Evolutionary conservation across 2,329 filamentous ascomycete species (phyloP), one percentile per base, ranked within the genome.

Genomic region (Xylaria hypoxylon): DNA sequence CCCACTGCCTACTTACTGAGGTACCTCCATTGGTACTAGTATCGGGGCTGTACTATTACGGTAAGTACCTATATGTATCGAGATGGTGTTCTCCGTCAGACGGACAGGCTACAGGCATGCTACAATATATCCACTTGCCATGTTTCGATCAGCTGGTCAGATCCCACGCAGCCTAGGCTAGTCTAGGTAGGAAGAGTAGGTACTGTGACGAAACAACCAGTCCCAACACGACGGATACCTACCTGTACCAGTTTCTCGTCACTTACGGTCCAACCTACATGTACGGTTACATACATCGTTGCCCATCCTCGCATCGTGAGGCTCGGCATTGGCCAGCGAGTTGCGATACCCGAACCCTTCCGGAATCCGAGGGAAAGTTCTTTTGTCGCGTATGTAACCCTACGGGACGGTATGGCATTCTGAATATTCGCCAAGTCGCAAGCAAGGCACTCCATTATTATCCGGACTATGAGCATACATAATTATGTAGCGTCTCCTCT

Each of bases 171-270:
- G 26, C 44, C n/a, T n/a, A n/a, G n/a, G n/a, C 45, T 5, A 26
- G 11, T 17, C 45, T 35, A n/a, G 26, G 22, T 47, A 60, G 60
- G 68, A 69, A 26, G n/a, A 59, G 70, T 59, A 71, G 67, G 68
- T 70, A 52, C 67, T 62, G 48, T 56, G 62, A 69, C 66, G 57
- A 64, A 62, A 67, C 52, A 19, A 44, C 64, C 52, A 69, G 74
- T 74, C 73, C 74, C 74, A 72, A 70, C 70, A 56, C 70, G 59
- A 64, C 68, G 74, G 74, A 74, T 74, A 73, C 69, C 13, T 58
- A 52, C 45, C 28, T 53, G 52, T 56, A 59, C 65, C 62, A 62
- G 38, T 42, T 5, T 33, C 35, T 68, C 51, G 28, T 59, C 64
- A n/a, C 28, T 42, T 47, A 44, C 35, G 56, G 61, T 58, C 40